Evolutionary conservation across 2,329 filamentous ascomycete genomes (phyloP), one percentile per base, ranked within the genome.

Genomic region (Fusarium circinatum): DNA sequence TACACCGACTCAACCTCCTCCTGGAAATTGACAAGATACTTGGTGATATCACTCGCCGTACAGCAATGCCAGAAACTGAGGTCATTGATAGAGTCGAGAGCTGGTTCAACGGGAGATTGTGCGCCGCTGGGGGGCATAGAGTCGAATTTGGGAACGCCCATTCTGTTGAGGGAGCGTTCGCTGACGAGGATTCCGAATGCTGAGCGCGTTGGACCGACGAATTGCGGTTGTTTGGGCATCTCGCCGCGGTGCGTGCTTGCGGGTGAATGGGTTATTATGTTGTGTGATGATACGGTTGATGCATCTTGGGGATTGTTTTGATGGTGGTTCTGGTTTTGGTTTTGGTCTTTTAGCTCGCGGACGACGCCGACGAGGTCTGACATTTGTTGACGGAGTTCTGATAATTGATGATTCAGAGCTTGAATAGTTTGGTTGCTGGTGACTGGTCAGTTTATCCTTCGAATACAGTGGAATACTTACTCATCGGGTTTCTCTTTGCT

Each of bases 1-100:
- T 83, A 82, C 0, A 83, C 78, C 0, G 79, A 79, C 28, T 84
- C 83, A 28, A 84, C 78, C 47, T 84, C 83, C 44, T 85, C 83
- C n/a, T 81, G 79, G 32, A 82, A 84, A 8, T 81, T 78, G 13
- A 79, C 74, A n/a, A 83, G 69, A 36, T 84, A 78, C 34, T 82
- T 72, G 1, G 75, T 62, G 1, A 83, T 45, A n/a, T 83, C 81
- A 2, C 68, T 70, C 1, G 74, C 60, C 11, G 71, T 70, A 36
- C 75, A 78, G 4, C 58, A 62, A 5, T 72, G 52, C 78, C 80
- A 80, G 52, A 80, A 78, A 0, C 74, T 60, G 1, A 66, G 20
- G 6, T 78, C 76, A 0, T 71, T 73, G 1, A 66, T 49, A 2
- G 52, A 52, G 17, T 62, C 58, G 7, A 65, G 55, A 14, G 32